Base-by-base conservation (phyloP, 2,329 filamentous ascomycete species). In the Hypoxylon sp. region DNA sequence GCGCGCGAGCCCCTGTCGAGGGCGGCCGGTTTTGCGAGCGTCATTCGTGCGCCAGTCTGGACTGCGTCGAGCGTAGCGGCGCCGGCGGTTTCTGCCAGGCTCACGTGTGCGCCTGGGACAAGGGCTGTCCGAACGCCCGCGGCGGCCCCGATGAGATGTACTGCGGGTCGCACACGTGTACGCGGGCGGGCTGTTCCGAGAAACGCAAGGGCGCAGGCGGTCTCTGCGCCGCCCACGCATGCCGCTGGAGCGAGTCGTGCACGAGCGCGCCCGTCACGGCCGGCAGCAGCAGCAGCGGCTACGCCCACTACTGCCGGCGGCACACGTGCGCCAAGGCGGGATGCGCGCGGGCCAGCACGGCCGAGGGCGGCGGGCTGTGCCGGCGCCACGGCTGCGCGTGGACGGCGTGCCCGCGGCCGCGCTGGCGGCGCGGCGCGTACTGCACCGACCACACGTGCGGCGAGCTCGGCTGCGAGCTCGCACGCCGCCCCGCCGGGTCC, bases 391-490 rank as follows among this genome's bases (percentile, higher is more conserved):
- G 52, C 2, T 64, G 62, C 45, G 57, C 62, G 15, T 64, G 62
- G 62, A 41, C 62, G 23, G 26, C 55, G 26, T 64, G 62, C 17
- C 55, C 60, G 3, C 33, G 58, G 31, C 47, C 58, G 24, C 58
- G 62, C 17, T 64, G 62, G 62, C 57, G 62, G 48, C 23, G 59
- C 5, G 62, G 62, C 24, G 58, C 53, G 17, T 64, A 60, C 50
- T 64, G 62, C 37, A 55, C 59, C 21, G 62, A 64, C 15, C 62
- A 64, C 23, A 64, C 62, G 10, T 64, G 62, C 27, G 62, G 62
- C 27, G 62, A 64, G 45, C 59, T 62, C 53, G 62, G 62, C 13
- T 64, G 62, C n/a, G 62, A 59, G 8, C 62, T 62, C 10, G 27
- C 62, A 2, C 55, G 59, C 9, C 11, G 42, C 10, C 23, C 55